Base-by-base conservation (phyloP, 1,284 basidiomycete genomes). In the Leccinum griseonigrum region DNA sequence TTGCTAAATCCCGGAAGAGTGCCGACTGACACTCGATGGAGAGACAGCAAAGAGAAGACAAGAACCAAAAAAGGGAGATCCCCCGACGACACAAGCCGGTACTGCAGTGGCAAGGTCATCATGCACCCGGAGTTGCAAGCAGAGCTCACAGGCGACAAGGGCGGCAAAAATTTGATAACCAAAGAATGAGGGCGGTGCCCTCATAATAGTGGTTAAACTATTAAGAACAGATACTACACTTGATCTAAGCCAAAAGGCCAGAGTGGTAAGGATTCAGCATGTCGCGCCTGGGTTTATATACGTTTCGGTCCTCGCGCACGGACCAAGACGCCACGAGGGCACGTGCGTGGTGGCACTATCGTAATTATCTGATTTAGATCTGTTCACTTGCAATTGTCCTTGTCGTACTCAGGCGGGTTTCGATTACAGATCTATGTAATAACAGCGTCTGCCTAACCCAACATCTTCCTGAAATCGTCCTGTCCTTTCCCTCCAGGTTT, bases 171-270 rank as follows among this genome's bases (percentile, higher is more conserved):
- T 73, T 74, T 63, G 62, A 72, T 72, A 72, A 72, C 70, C 70
- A 73, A 56, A 73, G 3, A 72, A 74, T 73, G 66, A 68, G 64
- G 63, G 70, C 70, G 61, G 67, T 72, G 73, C 73, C 70, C 67
- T 62, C 70, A 73, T 71, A 73, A 74, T 74, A 71, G 72, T 73
- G 72, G 64, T 74, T 71, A 71, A 71, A 71, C 68, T 70, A 68
- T 72, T 66, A 71, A 74, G 72, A 71, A 74, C 72, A 71, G 69
- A 73, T 92, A 92, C 91, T 92, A 93, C 91, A 93, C 91, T 92
- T 93, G 90, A 91, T 92, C 91, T 91, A 94, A 92, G 88, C 91
- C 91, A 91, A 91, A 90, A 89, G 91, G 91, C 87, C 91, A 92
- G 87, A 93, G 89, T 89, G 88, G 87, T 89, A 79, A 84, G 67